Evolutionary conservation across 805 yeast species (phyloP), one percentile per base, ranked within the genome.

Genomic region (Zygoascus ofunaensis): DNA sequence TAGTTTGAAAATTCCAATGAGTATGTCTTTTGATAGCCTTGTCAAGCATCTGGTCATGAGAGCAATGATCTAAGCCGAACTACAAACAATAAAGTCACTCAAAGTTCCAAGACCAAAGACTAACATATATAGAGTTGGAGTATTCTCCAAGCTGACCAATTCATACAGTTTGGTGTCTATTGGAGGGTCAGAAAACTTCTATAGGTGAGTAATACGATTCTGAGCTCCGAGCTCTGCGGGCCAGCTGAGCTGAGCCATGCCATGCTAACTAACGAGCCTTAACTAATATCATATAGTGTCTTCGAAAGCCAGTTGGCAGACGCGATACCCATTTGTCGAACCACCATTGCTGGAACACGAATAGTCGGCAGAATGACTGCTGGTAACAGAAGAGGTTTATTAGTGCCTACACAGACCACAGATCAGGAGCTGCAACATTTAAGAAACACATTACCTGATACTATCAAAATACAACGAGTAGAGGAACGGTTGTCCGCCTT

Each of bases 321-420:
- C 66, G 87, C 87, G 43, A 79, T 92, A 51, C 99, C 99, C 43
- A 86, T 92, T 58, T 92, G 86, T 51, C 96, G 92, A 63, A 87
- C 97, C 44, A 92, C 98, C 48, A 92, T 92, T 57, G 97, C 97
- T 26, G 98, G 98, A 56, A 89, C 95, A 59, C 82, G 98, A 69
- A 92, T 92, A 53, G 82, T 92, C 49, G 99, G 99, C 59, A 78
- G 98, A 66, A 83, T 92, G 94, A 84, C 96, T 35, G 97, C 96
- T 37, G 98, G 95, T 59, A 92, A 92, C 76, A 82, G 98, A 72
- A 79, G 97, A 64, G 99, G 99, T 30, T 71, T 92, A 52, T 74
- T 92, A 47, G 98, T 92, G 14, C 99, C 99, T 50, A 84, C 95
- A 10, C 95, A 89, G 67, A 92, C 99, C 37, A 86, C 97, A 4